Percentiles rank a stretch among this genome's conserved stretches.
These are phyloP conservation scores for Verticillium albo-atrum DNA, from an alignment of 2,329 filamentous ascomycete species.

Conservation along the genomic window DNA sequence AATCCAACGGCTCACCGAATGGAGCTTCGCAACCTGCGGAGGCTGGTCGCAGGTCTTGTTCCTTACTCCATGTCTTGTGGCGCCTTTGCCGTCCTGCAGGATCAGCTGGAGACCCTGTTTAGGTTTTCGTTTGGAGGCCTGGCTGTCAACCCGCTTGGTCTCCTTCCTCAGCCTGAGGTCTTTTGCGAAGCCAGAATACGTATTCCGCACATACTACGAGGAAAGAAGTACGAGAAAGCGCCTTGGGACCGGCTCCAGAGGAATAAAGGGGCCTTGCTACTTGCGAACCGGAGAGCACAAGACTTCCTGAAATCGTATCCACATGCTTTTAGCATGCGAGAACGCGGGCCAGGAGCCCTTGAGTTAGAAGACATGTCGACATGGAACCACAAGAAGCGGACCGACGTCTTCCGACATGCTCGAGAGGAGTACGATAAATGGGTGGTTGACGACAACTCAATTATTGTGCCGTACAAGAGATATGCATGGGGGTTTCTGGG, in stretches of 20 bases:
- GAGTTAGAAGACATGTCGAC: neutral
- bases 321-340: too few species aligned
- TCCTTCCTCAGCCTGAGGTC: too few species aligned
- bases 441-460: neutral
- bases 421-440: neutral
- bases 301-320: too few species aligned
- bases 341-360: too few species aligned
- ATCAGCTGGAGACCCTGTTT: neutral
- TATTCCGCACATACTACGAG: too few species aligned
- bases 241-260: too few species aligned
- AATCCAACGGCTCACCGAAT: neutral
- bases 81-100: neutral
- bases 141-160: neutral
- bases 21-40: neutral
- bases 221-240: too few species aligned
- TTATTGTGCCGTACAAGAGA: neutral
- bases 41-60: neutral
- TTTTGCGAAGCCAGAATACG: neutral
- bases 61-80: neutral
- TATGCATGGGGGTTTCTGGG: conserved; percentile 1
- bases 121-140: neutral
- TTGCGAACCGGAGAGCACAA: too few species aligned
- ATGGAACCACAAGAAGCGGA: neutral
- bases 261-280: too few species aligned
- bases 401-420: neutral